phyloP scores from a whole-genome alignment of 768 basidiomycete genomes.

The Lactarius tabidus region DNA sequence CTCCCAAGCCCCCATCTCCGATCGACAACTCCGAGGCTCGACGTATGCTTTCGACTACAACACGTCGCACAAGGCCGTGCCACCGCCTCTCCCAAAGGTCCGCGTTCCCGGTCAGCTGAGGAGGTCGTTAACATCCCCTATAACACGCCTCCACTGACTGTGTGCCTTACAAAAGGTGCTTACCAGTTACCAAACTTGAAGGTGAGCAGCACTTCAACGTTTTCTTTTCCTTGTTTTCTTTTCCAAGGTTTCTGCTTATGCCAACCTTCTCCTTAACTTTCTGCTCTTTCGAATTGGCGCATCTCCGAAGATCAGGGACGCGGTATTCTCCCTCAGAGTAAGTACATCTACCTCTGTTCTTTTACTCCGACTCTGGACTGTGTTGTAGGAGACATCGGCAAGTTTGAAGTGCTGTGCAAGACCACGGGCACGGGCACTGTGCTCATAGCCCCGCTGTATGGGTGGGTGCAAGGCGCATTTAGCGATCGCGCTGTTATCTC shows the following conservation, averaged over 20 bases:
- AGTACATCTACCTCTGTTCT: neutral
- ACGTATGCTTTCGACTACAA: slow-evolving; percentile 98
- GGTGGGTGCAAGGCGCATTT: slow-evolving; percentile 63
- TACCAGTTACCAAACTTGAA: too few relatives aligned
- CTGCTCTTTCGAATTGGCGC: too few relatives aligned
- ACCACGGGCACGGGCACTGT: slow-evolving; percentile 59
- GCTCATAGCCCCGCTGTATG: slow-evolving; percentile 60
- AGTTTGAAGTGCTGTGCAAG: slow-evolving; percentile 53
- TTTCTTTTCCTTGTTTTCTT: too few relatives aligned
- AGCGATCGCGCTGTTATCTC: slow-evolving; percentile 44
- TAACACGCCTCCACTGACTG: too few relatives aligned
- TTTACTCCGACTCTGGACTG: neutral
- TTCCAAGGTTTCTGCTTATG: too few relatives aligned
- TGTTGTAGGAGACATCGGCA: slow-evolving; percentile 43
- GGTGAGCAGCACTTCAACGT: too few relatives aligned
- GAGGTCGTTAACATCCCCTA: too few relatives aligned
- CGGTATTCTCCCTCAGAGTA: slow-evolving; percentile 44
- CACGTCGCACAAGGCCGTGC: slow-evolving; percentile 58
- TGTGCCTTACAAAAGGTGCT: too few relatives aligned
- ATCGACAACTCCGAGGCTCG: slow-evolving; percentile 88
- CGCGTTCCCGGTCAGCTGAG: too few relatives aligned
- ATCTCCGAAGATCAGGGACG: slow-evolving; percentile 56
- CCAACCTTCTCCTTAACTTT: too few relatives aligned
- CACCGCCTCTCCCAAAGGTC: slow-evolving; percentile 84
- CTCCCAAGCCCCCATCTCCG: slow-evolving; percentile 72